Evolutionary conservation across 257 asterid genomes (phyloP), one percentile per base, ranked within the genome.

Genomic region (Ocimum tenuiflorum): DNA sequence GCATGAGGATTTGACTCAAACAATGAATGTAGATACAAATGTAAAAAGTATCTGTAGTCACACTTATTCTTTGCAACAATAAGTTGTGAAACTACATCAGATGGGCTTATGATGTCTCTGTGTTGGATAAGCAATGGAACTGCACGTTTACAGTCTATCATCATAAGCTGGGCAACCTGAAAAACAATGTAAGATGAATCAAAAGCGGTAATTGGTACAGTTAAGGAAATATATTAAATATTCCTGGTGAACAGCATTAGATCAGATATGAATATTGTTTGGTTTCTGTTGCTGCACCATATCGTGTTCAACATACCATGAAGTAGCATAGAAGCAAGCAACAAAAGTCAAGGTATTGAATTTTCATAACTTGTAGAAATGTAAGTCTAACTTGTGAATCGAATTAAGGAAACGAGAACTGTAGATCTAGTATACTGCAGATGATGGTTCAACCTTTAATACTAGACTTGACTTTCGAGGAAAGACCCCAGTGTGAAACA

Each of bases 101-200:
- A 78, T 72, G 96, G 86, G 65, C 86, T 80, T 67, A 90, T 67
- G 57, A 88, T 72, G 56, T 88, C 89, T 62, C 75, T 81, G 65
- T 82, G 84, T 61, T 85, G 97, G 74, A 88, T 86, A 76, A 94
- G 80, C 79, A 90, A 68, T 36, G 88, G 81, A 75, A 87, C 75
- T 33, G 99, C 91, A 41, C 80, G 94, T 75, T 90, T 90, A 78
- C 83, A 79, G 74, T 90, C 97, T 71, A 86, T 86, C 88, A 79
- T 86, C 99, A 94, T 88, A 69, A 94, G 92, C 77, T 90, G 99
- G 69, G 79, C 91, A 62, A 90, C 96, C 99, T 94, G 84, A 69
- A 76, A 77, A 69, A 11, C 60, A 69, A 75, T 46, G 62, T 52
- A 61, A 50, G 42, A 46, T 63, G 65, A 61, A 73, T 65, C 39